Percentiles rank a stretch among this genome's conserved stretches.
These are phyloP conservation scores for Fistulina hepatica DNA, from an alignment of 1,284 basidiomycete genomes.

Conservation along the genomic window DNA sequence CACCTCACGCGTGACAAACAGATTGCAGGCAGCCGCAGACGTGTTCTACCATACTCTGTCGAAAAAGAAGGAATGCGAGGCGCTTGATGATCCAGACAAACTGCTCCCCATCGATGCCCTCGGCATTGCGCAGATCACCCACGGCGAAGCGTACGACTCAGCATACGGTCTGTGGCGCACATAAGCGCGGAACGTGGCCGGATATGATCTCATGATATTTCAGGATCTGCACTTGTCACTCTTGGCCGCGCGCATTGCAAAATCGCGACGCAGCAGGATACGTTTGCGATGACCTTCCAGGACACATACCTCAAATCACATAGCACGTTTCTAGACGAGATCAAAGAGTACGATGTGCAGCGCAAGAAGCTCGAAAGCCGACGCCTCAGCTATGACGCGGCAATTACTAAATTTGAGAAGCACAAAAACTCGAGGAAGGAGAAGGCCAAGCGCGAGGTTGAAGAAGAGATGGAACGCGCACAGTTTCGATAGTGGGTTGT, in stretches of 20 bases:
- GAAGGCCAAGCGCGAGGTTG: constrained; percentile 60
- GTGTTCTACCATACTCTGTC: constrained; percentile 50
- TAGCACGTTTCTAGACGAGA: constrained; percentile 48
- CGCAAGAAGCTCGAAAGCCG: constrained; percentile 76
- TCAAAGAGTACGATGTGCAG: constrained; percentile 60
- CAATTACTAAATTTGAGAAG: constrained; percentile 54
- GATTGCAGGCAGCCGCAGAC: constrained; percentile 50
- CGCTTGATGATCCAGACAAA: constrained; percentile 50
- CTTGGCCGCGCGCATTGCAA: constrained; percentile 76
- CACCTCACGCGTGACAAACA: constrained; percentile 18
- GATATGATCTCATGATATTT: constrained; percentile 6
- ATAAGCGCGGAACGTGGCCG: constrained; percentile 1
- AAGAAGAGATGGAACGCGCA: constrained; percentile 65
- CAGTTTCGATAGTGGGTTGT: constrained; percentile 61
- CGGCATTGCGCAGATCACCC: constrained; percentile 76
- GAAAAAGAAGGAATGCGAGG: constrained; percentile 56
- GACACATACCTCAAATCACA: constrained; percentile 64
- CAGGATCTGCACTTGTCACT: constrained; percentile 59
- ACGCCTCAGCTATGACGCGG: constrained; percentile 70
- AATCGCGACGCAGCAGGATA: constrained; percentile 71
- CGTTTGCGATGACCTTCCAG: constrained; percentile 57
- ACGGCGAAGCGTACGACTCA: constrained; percentile 74
- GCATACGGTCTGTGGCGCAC: constrained; percentile 52
- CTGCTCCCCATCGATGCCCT: constrained; percentile 65
- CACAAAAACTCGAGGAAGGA: constrained; percentile 56